Evolutionary conservation across 164 flowering plant genomes (phyloP), one percentile per base, ranked within the genome.

Genomic region (Santalum album): DNA sequence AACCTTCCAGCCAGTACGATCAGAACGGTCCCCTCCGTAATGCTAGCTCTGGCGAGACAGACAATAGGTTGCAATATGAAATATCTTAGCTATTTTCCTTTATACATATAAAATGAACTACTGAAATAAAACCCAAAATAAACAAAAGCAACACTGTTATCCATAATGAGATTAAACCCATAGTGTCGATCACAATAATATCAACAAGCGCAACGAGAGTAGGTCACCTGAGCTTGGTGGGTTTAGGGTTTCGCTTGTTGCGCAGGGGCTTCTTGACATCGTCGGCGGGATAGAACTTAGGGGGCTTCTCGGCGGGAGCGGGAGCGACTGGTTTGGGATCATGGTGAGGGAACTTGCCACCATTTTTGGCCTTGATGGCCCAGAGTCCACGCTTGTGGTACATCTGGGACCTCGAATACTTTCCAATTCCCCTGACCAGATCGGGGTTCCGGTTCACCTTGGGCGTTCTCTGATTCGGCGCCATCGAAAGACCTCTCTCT

Each of bases 321-420:
- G 71, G 27, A 17, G 57, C 57, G 35, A 61, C 65, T 12, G 83
- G 59, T 24, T 69, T 61, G 14, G 74, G 54, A 16, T 74, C 81
- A 64, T 87, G 95, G 25, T 51, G 69, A 19, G 96, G 96, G 66
- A 91, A 86, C 26, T 59, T 74, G 60, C 98, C 98, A 55, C 90
- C 96, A 55, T 91, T 76, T 49, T 91, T 91, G 51, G 90, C 90
- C 77, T 91, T 91, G 75, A 91, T 82, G 0, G 98, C 98, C 95
- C 96, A 91, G 2, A 86, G 72, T 23, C 98, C 98, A 4, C 87
- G 63, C 76, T 87, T 87, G 75, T 87, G 96, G 67, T 91, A 87
- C 92, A 91, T 86, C 64, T 76, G 50, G 1, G 98, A 86, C 11
- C 92, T 58, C 1, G 92, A 80, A 58, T 51, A 76, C 69, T 76